A percentile compares a stretch with the other conserved stretches of the same genome.
Conservation (phyloP, 345 rosid genomes). For the Linum trigynum region DNA sequence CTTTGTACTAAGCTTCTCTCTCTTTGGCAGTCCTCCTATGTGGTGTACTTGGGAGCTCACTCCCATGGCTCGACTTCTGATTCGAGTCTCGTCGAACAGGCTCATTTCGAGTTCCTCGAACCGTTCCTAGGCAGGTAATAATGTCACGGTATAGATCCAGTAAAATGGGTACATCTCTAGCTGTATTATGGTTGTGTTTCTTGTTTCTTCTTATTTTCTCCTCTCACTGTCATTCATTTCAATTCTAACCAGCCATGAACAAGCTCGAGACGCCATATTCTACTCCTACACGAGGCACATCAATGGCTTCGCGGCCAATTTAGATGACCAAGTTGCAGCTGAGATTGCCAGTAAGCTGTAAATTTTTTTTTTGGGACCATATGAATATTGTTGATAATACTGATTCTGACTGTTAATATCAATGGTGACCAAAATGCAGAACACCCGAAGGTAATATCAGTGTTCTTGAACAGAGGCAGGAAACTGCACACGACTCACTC, state of each 20-base stretch:
- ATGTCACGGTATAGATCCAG: too few relatives aligned
- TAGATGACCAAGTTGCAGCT: slow-evolving; percentile 24
- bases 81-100: slow-evolving; percentile 4
- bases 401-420: background rate
- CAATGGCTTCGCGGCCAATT: slow-evolving; percentile 29
- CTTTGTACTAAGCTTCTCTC: background rate
- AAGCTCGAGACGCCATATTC: slow-evolving; percentile 16
- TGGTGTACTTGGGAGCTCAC: slow-evolving; percentile 25
- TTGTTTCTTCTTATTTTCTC: too few relatives aligned
- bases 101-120: slow-evolving; percentile 26
- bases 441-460: slow-evolving; percentile 50
- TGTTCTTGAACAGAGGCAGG: slow-evolving; percentile 42
- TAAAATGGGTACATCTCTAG: too few relatives aligned
- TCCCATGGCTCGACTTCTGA: background rate
- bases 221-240: background rate
- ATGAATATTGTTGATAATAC: background rate
- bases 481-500: slow-evolving; percentile 52
- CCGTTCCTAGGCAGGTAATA: slow-evolving; percentile 31
- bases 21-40: background rate
- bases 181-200: too few relatives aligned
- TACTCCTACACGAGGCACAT: slow-evolving; percentile 26
- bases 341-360: slow-evolving; percentile 23
- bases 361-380: background rate
- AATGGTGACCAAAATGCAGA: slow-evolving; percentile 20
- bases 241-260: slow-evolving; percentile 8